Evolutionary conservation across 192 early-diverging fungal genomes (phyloP).

Genomic region (Backusella circina): DNA sequence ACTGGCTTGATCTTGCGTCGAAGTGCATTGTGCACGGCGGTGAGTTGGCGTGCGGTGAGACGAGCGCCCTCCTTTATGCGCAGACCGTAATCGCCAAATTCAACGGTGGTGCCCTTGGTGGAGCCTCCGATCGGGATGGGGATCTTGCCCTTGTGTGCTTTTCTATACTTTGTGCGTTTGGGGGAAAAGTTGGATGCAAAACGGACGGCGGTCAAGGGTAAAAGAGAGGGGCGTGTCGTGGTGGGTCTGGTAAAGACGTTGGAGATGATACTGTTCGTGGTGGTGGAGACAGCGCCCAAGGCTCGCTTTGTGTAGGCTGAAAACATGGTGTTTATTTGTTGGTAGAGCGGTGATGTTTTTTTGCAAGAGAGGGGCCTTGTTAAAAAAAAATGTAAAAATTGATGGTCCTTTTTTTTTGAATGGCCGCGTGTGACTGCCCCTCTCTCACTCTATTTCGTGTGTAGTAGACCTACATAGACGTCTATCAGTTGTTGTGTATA

Average conservation of each 20-base stretch:
- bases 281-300: neutral
- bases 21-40: slow-evolving; percentile 68
- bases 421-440: neutral
- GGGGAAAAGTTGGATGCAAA: slow-evolving; percentile 71
- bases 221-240: neutral
- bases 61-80: slow-evolving; percentile 82
- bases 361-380: neutral
- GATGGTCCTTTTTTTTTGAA: neutral
- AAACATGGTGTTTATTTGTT: neutral
- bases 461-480: too few relatives aligned
- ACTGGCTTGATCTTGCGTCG: slow-evolving; percentile 80
- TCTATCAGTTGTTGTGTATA: too few relatives aligned
- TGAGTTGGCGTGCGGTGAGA: slow-evolving; percentile 79
- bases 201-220: slow-evolving; percentile 37
- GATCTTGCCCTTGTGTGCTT: slow-evolving; percentile 86
- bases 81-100: slow-evolving; percentile 90
- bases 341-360: neutral
- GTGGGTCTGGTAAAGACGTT: neutral
- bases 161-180: slow-evolving; percentile 69
- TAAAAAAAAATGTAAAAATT: neutral
- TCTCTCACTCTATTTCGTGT: too few relatives aligned
- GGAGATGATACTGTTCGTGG: neutral
- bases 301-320: slow-evolving; percentile 7
- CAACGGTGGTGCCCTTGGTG: slow-evolving; percentile 81
- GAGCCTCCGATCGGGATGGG: slow-evolving; percentile 80